Conservation (phyloP, 805 yeast species). For the Komagataella pseudopastoris region DNA sequence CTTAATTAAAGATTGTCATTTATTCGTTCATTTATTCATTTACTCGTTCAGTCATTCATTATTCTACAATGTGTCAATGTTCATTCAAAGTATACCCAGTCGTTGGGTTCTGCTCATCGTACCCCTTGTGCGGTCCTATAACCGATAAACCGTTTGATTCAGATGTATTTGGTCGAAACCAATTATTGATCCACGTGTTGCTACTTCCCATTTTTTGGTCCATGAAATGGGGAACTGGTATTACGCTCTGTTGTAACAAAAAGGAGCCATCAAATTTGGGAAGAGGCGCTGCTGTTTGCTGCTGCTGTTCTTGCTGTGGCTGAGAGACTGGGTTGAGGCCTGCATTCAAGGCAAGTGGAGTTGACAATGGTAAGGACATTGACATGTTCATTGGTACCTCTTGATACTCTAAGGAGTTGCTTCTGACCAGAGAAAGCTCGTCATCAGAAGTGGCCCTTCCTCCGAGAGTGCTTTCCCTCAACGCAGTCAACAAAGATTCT, state of each 20-base stretch:
- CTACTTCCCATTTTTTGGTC: not conserved
- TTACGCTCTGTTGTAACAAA: not conserved
- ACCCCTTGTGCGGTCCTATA: not conserved
- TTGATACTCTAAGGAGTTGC: conserved; percentile 1
- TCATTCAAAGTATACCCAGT: not conserved
- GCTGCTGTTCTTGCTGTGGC: not conserved
- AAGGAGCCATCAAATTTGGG: not conserved
- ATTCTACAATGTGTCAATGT: not conserved
- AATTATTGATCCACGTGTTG: not conserved
- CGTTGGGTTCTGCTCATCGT: not conserved
- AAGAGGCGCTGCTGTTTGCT: not conserved
- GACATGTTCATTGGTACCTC: not conserved
- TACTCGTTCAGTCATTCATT: not conserved
- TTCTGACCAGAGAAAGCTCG: conserved; percentile 30
- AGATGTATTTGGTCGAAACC: not conserved
- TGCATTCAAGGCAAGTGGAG: not conserved
- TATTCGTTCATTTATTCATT: not conserved
- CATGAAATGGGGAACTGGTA: not conserved
- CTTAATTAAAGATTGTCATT: not conserved
- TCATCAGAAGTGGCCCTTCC: conserved; percentile 35
- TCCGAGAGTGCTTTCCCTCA: conserved; percentile 46
- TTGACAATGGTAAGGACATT: not conserved
- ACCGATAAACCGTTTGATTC: not conserved
- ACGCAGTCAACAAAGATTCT: conserved; percentile 36
- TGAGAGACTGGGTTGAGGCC: not conserved